Evolutionary conservation across 805 yeast species (phyloP).

Genomic region (Candida nemodendra): DNA sequence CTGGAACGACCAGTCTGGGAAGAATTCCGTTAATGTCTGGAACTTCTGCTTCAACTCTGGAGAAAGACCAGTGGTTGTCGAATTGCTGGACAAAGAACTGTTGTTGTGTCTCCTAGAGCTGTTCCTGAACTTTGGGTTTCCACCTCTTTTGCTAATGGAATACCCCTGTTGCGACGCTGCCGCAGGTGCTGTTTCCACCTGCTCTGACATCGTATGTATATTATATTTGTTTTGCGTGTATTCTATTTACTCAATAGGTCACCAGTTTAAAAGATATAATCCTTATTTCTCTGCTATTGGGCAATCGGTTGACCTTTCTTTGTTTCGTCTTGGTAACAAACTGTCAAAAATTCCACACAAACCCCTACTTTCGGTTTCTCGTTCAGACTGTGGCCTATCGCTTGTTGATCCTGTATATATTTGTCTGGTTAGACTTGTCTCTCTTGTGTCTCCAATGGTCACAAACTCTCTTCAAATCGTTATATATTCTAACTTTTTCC

Average conservation of each 20-base stretch:
- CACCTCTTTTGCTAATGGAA: constrained; percentile 20
- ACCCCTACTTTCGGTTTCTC: not conserved
- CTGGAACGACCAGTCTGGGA: constrained; percentile 91
- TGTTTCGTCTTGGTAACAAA: too few relatives aligned
- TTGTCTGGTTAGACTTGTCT: not conserved
- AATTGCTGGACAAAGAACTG: constrained; percentile 16
- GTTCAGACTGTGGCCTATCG: too few relatives aligned
- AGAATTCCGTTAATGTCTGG: constrained; percentile 71
- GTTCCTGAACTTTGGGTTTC: constrained; percentile 38
- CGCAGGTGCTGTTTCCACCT: constrained; percentile 23
- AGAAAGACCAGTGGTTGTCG: constrained; percentile 16
- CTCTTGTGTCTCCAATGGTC: too few relatives aligned
- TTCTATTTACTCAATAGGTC: not conserved
- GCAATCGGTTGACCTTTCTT: too few relatives aligned
- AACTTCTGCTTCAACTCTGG: constrained; percentile 39
- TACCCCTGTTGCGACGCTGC: constrained; percentile 1
- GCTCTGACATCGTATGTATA: constrained; percentile 31
- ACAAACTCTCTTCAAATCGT: too few relatives aligned
- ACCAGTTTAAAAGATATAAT: too few relatives aligned
- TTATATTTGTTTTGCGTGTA: constrained; percentile 1
- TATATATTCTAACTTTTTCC: too few relatives aligned
- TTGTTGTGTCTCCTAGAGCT: constrained; percentile 44
- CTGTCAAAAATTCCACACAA: not conserved
- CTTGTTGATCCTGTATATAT: not conserved
- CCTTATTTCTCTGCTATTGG: too few relatives aligned